Percentiles rank a stretch among this genome's conserved stretches.
These are phyloP conservation scores for Ogataea methylovora DNA, from an alignment of 805 yeast species.

Conservation along the genomic window DNA sequence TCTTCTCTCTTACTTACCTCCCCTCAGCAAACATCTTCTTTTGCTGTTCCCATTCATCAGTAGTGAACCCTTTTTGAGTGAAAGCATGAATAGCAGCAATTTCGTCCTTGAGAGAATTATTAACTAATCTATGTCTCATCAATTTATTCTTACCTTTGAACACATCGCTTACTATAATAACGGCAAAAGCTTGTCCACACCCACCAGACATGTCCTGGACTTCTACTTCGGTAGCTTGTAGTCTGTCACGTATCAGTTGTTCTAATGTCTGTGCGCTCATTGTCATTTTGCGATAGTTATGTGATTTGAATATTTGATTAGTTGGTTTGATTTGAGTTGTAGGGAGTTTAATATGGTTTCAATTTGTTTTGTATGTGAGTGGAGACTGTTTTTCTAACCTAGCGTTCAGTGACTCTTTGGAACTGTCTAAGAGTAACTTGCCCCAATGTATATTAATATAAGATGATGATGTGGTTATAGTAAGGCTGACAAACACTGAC, in stretches of 20 bases:
- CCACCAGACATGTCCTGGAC: constrained; percentile 85
- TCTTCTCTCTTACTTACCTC: no score
- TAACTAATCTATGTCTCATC: constrained; percentile 81
- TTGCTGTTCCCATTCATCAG: constrained; percentile 71
- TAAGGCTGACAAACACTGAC: no score
- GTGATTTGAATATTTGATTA: no score
- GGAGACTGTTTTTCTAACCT: no score
- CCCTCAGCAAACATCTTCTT: constrained; percentile 10
- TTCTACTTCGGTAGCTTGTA: constrained; percentile 59
- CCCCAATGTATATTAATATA: no score
- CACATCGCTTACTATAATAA: constrained; percentile 63
- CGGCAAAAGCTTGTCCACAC: constrained; percentile 97
- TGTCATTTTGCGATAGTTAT: constrained; percentile 5
- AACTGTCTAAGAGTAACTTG: no score
- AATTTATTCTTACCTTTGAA: constrained; percentile 81
- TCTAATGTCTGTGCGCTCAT: constrained; percentile 34
- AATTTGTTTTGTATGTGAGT: no score
- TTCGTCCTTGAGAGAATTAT: constrained; percentile 72
- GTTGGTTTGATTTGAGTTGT: no score
- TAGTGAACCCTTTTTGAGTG: constrained; percentile 84
- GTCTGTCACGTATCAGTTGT: constrained; percentile 41
- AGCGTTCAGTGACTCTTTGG: no score
- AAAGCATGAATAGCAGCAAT: constrained; percentile 89
- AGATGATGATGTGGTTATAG: no score
- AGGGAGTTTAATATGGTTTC: no score